These are phyloP conservation scores for Penicillium expansum DNA, from an alignment of 2,329 filamentous ascomycete genomes.

Conservation along the genomic window DNA sequence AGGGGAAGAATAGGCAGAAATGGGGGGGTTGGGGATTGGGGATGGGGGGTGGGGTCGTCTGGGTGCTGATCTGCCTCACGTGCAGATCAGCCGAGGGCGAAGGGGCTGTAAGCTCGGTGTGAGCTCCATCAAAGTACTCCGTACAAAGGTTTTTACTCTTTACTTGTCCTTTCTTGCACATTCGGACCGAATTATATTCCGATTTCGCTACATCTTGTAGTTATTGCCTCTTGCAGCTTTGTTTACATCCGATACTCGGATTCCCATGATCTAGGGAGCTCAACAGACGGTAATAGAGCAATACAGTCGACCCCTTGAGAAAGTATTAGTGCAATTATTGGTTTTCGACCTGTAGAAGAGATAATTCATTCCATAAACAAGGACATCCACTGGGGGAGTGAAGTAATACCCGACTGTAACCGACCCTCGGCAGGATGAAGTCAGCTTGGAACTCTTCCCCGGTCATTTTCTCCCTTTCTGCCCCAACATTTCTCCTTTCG, in stretches of 20 bases:
- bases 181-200: neutral
- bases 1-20: neutral
- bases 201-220: slow-evolving; percentile 1
- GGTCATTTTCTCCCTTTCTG: slow-evolving; percentile 7
- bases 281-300: neutral
- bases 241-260: slow-evolving; percentile 6
- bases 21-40: neutral
- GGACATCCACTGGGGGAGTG: neutral
- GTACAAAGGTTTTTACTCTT: neutral
- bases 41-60: neutral
- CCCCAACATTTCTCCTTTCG: slow-evolving; percentile 9
- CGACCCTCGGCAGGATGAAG: slow-evolving; percentile 28
- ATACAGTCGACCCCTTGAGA: neutral
- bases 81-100: slow-evolving; percentile 6
- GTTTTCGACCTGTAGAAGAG: neutral
- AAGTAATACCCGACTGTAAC: slow-evolving; percentile 22
- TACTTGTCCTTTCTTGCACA: neutral
- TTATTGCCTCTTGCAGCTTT: neutral
- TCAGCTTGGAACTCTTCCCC: slow-evolving; percentile 17
- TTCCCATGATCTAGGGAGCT: neutral
- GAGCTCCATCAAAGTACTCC: neutral
- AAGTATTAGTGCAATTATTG: neutral
- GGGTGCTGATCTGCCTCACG: slow-evolving; percentile 4
- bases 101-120: neutral
- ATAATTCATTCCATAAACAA: neutral